phyloP scores from a whole-genome alignment of 768 basidiomycete species.

The Xerocomus brunneocitrinus region DNA sequence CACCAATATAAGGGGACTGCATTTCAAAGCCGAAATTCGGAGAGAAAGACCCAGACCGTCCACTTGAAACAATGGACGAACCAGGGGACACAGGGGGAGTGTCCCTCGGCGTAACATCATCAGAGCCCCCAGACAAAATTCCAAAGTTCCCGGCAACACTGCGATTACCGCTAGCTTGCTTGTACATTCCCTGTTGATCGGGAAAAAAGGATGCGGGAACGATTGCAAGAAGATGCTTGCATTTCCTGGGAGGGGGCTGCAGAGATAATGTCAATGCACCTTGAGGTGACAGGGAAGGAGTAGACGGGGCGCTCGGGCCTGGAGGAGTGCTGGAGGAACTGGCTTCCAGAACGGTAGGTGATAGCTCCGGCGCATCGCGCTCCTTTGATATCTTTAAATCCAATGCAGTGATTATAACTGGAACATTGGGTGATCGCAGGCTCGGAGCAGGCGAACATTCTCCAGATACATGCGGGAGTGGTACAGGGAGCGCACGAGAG shows the following conservation, averaged over 20 bases:
- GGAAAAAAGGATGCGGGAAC: not conserved
- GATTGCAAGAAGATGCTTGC: conserved; percentile 14
- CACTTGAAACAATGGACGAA: conserved; percentile 4
- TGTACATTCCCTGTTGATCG: conserved; percentile 21
- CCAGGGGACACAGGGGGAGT: conserved; percentile 7
- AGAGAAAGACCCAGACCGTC: conserved; percentile 3
- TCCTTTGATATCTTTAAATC: conserved; percentile 40
- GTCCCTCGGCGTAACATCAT: conserved; percentile 8
- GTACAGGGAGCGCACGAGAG: conserved; percentile 31
- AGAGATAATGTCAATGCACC: conserved; percentile 29
- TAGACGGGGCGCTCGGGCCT: conserved; percentile 16
- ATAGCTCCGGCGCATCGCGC: conserved; percentile 25
- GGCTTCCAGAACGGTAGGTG: conserved; percentile 9
- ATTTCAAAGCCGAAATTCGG: not conserved
- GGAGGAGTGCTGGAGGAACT: conserved; percentile 28
- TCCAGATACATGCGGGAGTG: conserved; percentile 14
- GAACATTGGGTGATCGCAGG: conserved; percentile 20
- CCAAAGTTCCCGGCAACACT: conserved; percentile 31
- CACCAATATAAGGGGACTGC: not conserved
- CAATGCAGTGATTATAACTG: conserved; percentile 19
- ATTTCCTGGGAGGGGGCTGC: conserved; percentile 32
- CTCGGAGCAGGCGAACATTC: conserved; percentile 25
- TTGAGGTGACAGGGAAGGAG: conserved; percentile 28
- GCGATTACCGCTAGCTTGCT: conserved; percentile 23
- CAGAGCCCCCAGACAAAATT: conserved; percentile 12